Percentiles rank a stretch among this genome's conserved stretches.
phyloP scores from a whole-genome alignment of 2,329 filamentous ascomycete genomes.

The Hypoxylon sp. region DNA sequence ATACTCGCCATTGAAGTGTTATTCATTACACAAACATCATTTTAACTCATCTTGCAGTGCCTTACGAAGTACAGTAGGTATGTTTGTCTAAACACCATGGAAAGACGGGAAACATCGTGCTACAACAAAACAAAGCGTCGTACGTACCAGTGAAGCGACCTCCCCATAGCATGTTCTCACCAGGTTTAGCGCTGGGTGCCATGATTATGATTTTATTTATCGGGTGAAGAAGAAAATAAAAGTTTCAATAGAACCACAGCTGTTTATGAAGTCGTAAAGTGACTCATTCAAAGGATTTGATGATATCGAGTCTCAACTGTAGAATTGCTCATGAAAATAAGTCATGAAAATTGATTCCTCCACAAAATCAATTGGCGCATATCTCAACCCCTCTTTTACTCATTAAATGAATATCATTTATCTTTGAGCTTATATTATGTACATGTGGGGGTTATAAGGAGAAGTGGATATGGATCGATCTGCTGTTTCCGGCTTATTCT shows the following conservation, averaged over 20 bases:
- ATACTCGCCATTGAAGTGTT: no score
- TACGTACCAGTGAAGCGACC: constrained; percentile 60
- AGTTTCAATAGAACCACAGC: neutral
- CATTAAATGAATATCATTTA: constrained; percentile 3
- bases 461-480: neutral
- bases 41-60: neutral
- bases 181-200: constrained; percentile 36
- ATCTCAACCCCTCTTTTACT: constrained; percentile 1
- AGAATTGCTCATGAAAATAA: constrained; percentile 22
- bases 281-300: constrained; percentile 19
- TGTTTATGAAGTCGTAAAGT: constrained; percentile 13
- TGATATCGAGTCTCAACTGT: neutral
- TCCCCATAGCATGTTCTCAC: constrained; percentile 50
- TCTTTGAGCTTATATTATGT: neutral
- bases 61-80: neutral
- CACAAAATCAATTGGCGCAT: constrained; percentile 30
- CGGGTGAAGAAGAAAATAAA: neutral
- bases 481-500: constrained; percentile 17
- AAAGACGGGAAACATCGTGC: neutral
- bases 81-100: neutral
- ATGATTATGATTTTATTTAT: constrained; percentile 10
- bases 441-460: neutral
- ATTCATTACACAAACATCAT: neutral
- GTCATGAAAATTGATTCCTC: constrained; percentile 21
- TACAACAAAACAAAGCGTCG: neutral